phyloP scores from a whole-genome alignment of 1,139 yeast genomes.

The Debaryomyces fabryi region DNA sequence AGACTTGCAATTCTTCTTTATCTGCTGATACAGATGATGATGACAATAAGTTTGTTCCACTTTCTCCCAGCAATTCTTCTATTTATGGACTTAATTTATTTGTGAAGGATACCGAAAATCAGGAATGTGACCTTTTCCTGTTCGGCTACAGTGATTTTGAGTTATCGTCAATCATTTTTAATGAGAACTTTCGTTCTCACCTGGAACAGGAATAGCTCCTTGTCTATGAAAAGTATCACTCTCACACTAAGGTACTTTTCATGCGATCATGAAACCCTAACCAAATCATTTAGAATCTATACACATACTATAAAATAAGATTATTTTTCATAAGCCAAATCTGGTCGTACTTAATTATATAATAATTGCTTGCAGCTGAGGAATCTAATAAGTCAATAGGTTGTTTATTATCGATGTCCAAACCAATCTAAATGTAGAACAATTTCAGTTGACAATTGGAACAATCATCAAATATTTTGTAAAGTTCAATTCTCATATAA shows the following conservation, averaged over 20 bases:
- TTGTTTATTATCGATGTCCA: neutral
- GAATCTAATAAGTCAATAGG: too few relatives aligned
- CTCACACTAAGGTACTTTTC: neutral
- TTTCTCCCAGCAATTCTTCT: neutral
- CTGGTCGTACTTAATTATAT: neutral
- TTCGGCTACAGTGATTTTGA: conserved; percentile 1
- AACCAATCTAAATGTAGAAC: too few relatives aligned
- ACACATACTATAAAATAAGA: too few relatives aligned
- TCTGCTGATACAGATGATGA: neutral
- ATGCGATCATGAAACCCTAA: too few relatives aligned
- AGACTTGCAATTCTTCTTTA: neutral
- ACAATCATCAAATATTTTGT: too few relatives aligned
- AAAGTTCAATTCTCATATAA: too few relatives aligned
- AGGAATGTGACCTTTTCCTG: neutral
- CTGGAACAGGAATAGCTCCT: too few relatives aligned
- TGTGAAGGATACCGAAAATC: neutral
- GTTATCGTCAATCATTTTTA: neutral
- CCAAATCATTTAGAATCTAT: neutral
- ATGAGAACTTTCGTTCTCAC: neutral
- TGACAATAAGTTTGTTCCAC: neutral
- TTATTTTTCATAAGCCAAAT: too few relatives aligned
- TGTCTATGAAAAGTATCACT: neutral
- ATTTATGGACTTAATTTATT: neutral
- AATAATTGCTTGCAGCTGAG: neutral
- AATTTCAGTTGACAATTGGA: too few relatives aligned